Evolutionary conservation across 192 early-diverging fungal species (phyloP), one percentile per base, ranked within the genome.

Genomic region (Gigaspora rosea): DNA sequence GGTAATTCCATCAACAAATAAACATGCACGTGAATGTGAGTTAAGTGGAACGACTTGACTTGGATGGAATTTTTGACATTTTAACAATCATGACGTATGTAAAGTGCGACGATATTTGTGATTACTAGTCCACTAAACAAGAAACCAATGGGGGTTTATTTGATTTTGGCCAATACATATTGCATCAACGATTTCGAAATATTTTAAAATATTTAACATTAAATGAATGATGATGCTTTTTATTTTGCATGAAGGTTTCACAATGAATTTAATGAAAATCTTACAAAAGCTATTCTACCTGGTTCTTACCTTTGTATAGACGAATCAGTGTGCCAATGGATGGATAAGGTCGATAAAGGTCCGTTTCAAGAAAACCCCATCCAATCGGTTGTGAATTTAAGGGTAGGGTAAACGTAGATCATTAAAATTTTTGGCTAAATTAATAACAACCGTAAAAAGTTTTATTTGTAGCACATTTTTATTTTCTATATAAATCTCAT

Each of bases 1-100:
- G 41, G 64, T 66, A 66, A 66, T 66, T 46, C 64, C 41, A 41
- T 66, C 35, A 0, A 66, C 64, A 66, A 66, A 66, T 66, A 66
- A 10, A 66, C 36, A 33, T 66, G 27, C 35, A 36, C 13, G 33
- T 46, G 64, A 35, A 66, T 66, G 64, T 66, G 64, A 66, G 32
- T 36, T 46, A 33, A 4, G 64, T 36, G 33, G 13, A 66, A 18
- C 11, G 35, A 66, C 9, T 66, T 66, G 36, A 66, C 64, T 2
- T 66, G 64, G 64, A 32, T 10, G 9, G 13, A 66, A 66, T 66
- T 66, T 15, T 66, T 36, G 13, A 33, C 18, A 66, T 66, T 66
- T 41, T 66, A 46, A 66, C 41, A 41, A 66, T 66, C 0, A 66
- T 66, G 33, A 66, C 41, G 10, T 66, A 66, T 36, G 33, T 66